These are phyloP conservation scores for Chalciporus chontae DNA, from an alignment of 768 basidiomycete genomes.

Conservation along the genomic window DNA sequence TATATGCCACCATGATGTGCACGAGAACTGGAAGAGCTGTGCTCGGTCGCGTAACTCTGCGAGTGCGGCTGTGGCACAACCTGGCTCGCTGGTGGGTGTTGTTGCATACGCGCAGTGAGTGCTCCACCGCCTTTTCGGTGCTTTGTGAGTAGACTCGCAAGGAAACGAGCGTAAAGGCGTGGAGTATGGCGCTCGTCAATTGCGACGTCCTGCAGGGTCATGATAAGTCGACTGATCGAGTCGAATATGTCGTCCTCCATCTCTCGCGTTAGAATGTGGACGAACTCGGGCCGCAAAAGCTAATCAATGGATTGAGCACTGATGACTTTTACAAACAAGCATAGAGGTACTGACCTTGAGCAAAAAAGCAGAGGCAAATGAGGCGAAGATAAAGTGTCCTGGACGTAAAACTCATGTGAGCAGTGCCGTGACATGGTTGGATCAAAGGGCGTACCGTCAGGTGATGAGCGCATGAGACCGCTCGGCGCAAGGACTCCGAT, in stretches of 20 bases:
- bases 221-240: constrained; percentile 67
- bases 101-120: constrained; percentile 51
- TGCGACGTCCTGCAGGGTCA: constrained; percentile 67
- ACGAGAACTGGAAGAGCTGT: constrained; percentile 29
- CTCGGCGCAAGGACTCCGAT: constrained; percentile 62
- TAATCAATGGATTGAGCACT: constrained; percentile 22
- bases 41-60: constrained; percentile 21
- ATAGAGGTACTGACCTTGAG: constrained; percentile 53
- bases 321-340: not conserved
- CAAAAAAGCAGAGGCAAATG: constrained; percentile 80
- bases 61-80: constrained; percentile 16
- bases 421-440: not conserved
- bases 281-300: constrained; percentile 74
- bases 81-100: constrained; percentile 44
- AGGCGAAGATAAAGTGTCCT: constrained; percentile 76
- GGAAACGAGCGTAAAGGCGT: constrained; percentile 75
- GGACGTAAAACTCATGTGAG: not conserved
- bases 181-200: constrained; percentile 83
- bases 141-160: constrained; percentile 64
- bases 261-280: constrained; percentile 50
- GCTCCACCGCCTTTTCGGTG: constrained; percentile 65
- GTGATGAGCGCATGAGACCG: constrained; percentile 75
- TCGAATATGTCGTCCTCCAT: constrained; percentile 71
- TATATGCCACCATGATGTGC: constrained; percentile 17
- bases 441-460: constrained; percentile 54